Evolutionary conservation across 2,329 filamentous ascomycete genomes (phyloP).

Genomic region (Diaporthe sp.): DNA sequence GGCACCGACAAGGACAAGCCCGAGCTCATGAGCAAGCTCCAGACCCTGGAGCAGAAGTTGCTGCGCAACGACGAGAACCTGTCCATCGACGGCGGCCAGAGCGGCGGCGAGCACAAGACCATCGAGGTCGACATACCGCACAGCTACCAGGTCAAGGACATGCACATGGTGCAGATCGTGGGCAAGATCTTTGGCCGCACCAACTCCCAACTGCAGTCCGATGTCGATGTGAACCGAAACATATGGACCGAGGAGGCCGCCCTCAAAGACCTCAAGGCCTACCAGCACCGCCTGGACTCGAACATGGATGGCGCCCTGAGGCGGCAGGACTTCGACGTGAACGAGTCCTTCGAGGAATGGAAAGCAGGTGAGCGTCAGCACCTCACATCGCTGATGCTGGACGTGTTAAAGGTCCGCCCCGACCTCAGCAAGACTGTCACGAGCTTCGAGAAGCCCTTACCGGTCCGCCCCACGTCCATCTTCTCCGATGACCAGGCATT

Average conservation of each 20-base stretch:
- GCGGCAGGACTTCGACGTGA: constrained; percentile 88
- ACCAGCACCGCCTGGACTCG: constrained; percentile 89
- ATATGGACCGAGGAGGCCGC: constrained; percentile 94
- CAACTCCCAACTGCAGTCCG: constrained; percentile 84
- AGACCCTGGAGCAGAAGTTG: constrained; percentile 91
- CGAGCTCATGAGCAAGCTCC: constrained; percentile 84
- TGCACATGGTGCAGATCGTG: constrained; percentile 92
- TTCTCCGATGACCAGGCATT: constrained; percentile 65
- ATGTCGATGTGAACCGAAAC: constrained; percentile 85
- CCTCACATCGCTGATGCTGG: constrained; percentile 92
- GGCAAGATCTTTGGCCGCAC: constrained; percentile 87
- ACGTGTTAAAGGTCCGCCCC: constrained; percentile 87
- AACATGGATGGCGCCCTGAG: constrained; percentile 83
- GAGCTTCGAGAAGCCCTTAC: constrained; percentile 69
- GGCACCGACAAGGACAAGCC: constrained; percentile 88
- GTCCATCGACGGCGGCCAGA: constrained; percentile 71
- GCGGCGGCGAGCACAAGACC: constrained; percentile 72
- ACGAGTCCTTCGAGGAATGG: constrained; percentile 91
- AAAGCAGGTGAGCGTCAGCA: constrained; percentile 90
- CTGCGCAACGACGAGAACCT: constrained; percentile 95
- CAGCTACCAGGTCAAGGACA: constrained; percentile 95
- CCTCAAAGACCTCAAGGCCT: constrained; percentile 90
- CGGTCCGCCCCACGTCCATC: constrained; percentile 64
- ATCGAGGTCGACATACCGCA: constrained; percentile 87
- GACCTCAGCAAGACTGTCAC: constrained; percentile 85